Percentiles rank a stretch among this genome's conserved stretches.
Conservation (phyloP, 2,329 filamentous ascomycete species). For the Phoma sp. region DNA sequence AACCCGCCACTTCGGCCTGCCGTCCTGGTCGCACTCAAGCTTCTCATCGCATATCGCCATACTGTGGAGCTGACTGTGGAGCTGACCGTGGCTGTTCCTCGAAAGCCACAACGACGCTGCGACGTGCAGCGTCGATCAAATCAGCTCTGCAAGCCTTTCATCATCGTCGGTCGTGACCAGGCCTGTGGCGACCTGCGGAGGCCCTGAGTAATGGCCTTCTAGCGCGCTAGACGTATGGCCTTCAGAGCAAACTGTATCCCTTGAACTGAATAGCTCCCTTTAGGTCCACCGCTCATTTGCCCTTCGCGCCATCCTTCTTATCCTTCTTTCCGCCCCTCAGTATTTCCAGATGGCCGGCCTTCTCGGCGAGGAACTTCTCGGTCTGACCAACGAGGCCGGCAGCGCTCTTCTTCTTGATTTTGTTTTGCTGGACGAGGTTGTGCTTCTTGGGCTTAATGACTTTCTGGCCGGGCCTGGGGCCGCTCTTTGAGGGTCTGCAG, state of each 20-base stretch:
- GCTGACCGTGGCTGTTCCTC: neutral
- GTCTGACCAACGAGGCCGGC: constrained; percentile 69
- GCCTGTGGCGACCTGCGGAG: constrained; percentile 11
- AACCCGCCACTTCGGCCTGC: neutral
- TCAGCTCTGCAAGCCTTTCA: neutral
- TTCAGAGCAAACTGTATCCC: neutral
- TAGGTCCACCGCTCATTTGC: constrained; percentile 2
- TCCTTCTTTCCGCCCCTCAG: constrained; percentile 71
- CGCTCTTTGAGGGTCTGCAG: constrained; percentile 45
- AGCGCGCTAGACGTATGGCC: constrained; percentile 3
- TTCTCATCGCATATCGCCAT: neutral
- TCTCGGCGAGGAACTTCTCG: constrained; percentile 70
- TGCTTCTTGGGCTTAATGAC: constrained; percentile 73
- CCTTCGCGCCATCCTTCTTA: constrained; percentile 32
- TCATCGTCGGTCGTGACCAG: neutral
- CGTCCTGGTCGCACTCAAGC: neutral
- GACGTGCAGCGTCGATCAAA: neutral
- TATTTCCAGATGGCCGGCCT: constrained; percentile 74
- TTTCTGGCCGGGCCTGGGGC: constrained; percentile 65
- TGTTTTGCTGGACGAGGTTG: constrained; percentile 65
- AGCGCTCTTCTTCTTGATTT: constrained; percentile 71
- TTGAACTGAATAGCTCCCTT: neutral
- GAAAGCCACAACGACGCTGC: neutral
- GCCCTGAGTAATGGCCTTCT: neutral
- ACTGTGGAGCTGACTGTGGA: neutral